These are phyloP conservation scores for Fusarium xyrophilum DNA, from an alignment of 2,329 filamentous ascomycete genomes.

Conservation along the genomic window DNA sequence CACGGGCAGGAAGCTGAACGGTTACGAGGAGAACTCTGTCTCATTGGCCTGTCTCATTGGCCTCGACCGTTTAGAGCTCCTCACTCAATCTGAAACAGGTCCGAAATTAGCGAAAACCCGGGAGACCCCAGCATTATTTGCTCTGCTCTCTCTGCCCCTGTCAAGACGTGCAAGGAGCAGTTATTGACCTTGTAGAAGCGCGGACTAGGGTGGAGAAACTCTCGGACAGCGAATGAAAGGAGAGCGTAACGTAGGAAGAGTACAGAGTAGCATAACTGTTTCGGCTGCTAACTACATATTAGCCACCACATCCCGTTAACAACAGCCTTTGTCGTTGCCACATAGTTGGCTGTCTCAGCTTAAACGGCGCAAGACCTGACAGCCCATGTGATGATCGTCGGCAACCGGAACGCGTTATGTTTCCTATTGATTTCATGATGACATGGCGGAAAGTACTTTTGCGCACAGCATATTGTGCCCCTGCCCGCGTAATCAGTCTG, in stretches of 20 bases:
- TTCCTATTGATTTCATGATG: constrained; percentile 26
- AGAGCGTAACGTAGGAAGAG: too few relatives aligned
- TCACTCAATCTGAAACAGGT: constrained; percentile 29
- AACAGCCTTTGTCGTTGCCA: neutral
- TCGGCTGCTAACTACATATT: too few relatives aligned
- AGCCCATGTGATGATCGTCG: constrained; percentile 21
- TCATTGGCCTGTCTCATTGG: constrained; percentile 33
- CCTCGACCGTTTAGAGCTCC: constrained; percentile 4
- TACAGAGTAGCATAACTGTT: constrained; percentile 5
- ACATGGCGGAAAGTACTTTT: constrained; percentile 11
- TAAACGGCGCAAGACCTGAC: constrained; percentile 12
- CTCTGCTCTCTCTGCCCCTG: constrained; percentile 7
- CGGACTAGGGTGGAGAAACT: constrained; percentile 4
- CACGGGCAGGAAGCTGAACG: constrained; percentile 7
- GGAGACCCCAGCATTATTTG: neutral
- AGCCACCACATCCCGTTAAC: neutral
- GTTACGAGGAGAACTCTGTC: neutral
- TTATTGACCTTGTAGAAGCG: constrained; percentile 36
- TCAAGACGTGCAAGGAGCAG: constrained; percentile 22
- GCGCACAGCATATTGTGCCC: constrained; percentile 10
- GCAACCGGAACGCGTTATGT: constrained; percentile 27
- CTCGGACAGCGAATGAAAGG: too few relatives aligned
- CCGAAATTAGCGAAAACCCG: constrained; percentile 22
- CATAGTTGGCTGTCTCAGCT: constrained; percentile 17
- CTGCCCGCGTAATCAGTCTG: constrained; percentile 32